Conservation (phyloP, 2,329 filamentous ascomycete species). For the Aspergillus hortae region DNA sequence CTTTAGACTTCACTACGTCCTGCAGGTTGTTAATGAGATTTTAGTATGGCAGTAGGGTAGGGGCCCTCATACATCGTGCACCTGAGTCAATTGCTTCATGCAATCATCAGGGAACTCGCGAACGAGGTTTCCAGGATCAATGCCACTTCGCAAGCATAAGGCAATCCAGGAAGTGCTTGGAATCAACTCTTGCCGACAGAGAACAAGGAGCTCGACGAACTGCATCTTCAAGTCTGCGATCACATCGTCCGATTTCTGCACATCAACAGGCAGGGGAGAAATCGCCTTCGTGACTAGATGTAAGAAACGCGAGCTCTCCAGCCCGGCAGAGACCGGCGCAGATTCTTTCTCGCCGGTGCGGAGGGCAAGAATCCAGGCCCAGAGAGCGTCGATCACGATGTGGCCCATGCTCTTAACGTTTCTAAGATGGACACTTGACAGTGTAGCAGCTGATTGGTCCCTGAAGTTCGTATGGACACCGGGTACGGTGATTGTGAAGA, state of each 20-base stretch:
- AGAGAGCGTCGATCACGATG: conserved; percentile 69
- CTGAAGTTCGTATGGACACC: conserved; percentile 60
- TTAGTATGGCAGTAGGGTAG: conserved; percentile 3
- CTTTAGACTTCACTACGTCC: conserved; percentile 33
- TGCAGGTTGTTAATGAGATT: conserved; percentile 9
- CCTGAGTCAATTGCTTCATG: conserved; percentile 62
- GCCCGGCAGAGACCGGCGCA: conserved; percentile 62
- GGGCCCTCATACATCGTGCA: conserved; percentile 50
- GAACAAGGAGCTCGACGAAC: conserved; percentile 71
- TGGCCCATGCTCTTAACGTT: conserved; percentile 57
- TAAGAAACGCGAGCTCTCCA: conserved; percentile 59
- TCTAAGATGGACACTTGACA: conserved; percentile 64
- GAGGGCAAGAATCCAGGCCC: conserved; percentile 71
- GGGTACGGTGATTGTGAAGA: conserved; percentile 70
- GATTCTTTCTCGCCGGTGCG: conserved; percentile 74
- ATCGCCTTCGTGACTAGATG: conserved; percentile 52
- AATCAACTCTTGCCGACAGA: conserved; percentile 74
- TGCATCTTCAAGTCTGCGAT: conserved; percentile 62
- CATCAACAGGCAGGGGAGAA: conserved; percentile 27
- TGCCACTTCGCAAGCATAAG: conserved; percentile 70
- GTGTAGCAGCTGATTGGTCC: conserved; percentile 57
- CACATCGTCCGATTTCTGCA: conserved; percentile 25
- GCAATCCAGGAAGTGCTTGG: conserved; percentile 85
- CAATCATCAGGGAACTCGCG: conserved; percentile 60
- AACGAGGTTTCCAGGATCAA: conserved; percentile 79